Percentiles rank a stretch among this genome's conserved stretches.
Evolutionary conservation across 192 early-diverging fungal genomes (phyloP).

Genomic region (Kickxella alabastrina): DNA sequence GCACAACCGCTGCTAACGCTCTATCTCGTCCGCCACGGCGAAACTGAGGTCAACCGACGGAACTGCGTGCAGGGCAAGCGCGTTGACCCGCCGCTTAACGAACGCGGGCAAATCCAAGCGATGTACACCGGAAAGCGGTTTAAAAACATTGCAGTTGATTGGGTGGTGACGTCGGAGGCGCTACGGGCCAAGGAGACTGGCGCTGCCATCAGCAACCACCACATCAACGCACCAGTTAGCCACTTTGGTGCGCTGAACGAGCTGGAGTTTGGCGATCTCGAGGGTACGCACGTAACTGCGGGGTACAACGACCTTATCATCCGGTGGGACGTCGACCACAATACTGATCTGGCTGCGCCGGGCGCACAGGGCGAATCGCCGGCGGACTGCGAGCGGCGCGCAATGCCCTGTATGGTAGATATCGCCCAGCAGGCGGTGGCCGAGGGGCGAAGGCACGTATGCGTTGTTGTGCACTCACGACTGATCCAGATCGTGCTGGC

Average conservation of each 20-base stretch:
- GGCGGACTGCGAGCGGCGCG: slow-evolving; percentile 15
- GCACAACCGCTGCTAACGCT: slow-evolving; percentile 13
- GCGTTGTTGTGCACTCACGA: slow-evolving; percentile 32
- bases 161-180: slow-evolving; percentile 34
- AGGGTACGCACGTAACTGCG: slow-evolving; percentile 31
- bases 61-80: slow-evolving; percentile 46
- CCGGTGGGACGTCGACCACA: slow-evolving; percentile 20
- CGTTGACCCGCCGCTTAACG: slow-evolving; percentile 47
- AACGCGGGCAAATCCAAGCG: slow-evolving; percentile 32
- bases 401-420: slow-evolving; percentile 11
- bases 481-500: slow-evolving; percentile 43
- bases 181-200: slow-evolving; percentile 37
- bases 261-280: slow-evolving; percentile 38
- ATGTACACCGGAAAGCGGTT: slow-evolving; percentile 31
- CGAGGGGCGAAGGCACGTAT: slow-evolving; percentile 9
- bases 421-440: slow-evolving; percentile 23
- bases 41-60: slow-evolving; percentile 42
- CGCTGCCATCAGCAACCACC: slow-evolving; percentile 19
- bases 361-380: slow-evolving; percentile 31
- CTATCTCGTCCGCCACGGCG: slow-evolving; percentile 48
- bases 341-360: slow-evolving; percentile 10
- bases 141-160: slow-evolving; percentile 19
- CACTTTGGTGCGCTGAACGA: slow-evolving; percentile 25
- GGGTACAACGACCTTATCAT: slow-evolving; percentile 33
- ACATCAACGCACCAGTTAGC: slow-evolving; percentile 10